phyloP scores from a whole-genome alignment of 129 eudicot species.

The Dittrichia graveolens region DNA sequence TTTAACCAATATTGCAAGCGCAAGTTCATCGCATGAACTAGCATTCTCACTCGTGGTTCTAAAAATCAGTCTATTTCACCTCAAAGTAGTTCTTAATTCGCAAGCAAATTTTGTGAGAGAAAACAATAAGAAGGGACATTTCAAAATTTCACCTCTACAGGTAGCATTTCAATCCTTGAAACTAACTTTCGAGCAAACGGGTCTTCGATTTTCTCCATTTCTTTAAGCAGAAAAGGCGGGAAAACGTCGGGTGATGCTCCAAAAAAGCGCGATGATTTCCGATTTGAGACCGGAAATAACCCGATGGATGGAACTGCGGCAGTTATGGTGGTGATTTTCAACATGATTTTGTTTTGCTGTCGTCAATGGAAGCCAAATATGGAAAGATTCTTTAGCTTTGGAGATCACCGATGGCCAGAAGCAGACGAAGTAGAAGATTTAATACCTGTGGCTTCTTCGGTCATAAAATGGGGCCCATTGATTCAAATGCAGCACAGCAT shows the following conservation, averaged over 20 bases:
- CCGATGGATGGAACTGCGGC: conserved; percentile 33
- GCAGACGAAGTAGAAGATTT: neutral
- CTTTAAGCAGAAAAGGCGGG: conserved; percentile 64
- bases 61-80: neutral
- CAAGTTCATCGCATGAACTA: neutral
- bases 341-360: conserved; percentile 20
- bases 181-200: conserved; percentile 65
- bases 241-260: conserved; percentile 50
- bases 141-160: conserved; percentile 47
- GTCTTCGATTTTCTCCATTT: conserved; percentile 68
- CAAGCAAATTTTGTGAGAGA: neutral
- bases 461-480: neutral
- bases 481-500: neutral
- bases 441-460: neutral
- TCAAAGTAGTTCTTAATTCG: neutral
- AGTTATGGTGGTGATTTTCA: conserved; percentile 29
- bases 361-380: neutral
- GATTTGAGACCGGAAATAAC: conserved; percentile 17
- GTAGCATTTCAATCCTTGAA: conserved; percentile 71
- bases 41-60: neutral
- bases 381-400: conserved; percentile 8
- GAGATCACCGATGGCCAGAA: neutral
- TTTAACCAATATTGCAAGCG: no score
- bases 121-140: neutral
- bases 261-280: conserved; percentile 24